Conservation (phyloP, 2,329 filamentous ascomycete species). For the Penicillium sp. region DNA sequence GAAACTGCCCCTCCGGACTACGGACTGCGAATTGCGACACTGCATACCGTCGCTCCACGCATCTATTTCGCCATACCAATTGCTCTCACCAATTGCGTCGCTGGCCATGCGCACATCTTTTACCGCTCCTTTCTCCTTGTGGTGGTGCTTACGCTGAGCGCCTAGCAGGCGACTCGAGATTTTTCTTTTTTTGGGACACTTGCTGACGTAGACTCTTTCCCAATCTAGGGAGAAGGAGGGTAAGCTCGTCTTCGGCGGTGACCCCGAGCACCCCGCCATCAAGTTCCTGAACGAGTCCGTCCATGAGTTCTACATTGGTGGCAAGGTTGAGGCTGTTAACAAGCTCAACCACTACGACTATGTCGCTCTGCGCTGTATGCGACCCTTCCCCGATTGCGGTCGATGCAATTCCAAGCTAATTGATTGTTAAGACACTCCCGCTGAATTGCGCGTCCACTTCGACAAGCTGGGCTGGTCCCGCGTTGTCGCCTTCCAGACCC, state of each 20-base stretch:
- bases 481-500: slow-evolving; percentile 97
- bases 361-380: slow-evolving; percentile 79
- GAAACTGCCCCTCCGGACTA: neutral
- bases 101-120: neutral
- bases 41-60: slow-evolving; percentile 4
- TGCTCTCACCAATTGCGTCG: neutral
- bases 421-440: slow-evolving; percentile 65
- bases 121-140: neutral
- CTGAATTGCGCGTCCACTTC: slow-evolving; percentile 92
- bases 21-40: neutral
- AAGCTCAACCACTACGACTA: slow-evolving; percentile 98
- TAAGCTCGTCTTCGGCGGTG: slow-evolving; percentile 88
- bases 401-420: slow-evolving; percentile 3
- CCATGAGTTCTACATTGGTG: slow-evolving; percentile 87
- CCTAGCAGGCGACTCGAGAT: slow-evolving; percentile 11
- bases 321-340: slow-evolving; percentile 93
- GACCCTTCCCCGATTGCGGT: neutral
- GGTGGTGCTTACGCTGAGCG: slow-evolving; percentile 1
- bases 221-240: slow-evolving; percentile 71
- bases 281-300: slow-evolving; percentile 79
- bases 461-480: slow-evolving; percentile 98
- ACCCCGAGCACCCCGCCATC: slow-evolving; percentile 85
- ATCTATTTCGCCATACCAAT: neutral
- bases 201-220: slow-evolving; percentile 25
- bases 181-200: slow-evolving; percentile 21